phyloP scores from a whole-genome alignment of 768 basidiomycete genomes.

The Naematelia encephala region DNA sequence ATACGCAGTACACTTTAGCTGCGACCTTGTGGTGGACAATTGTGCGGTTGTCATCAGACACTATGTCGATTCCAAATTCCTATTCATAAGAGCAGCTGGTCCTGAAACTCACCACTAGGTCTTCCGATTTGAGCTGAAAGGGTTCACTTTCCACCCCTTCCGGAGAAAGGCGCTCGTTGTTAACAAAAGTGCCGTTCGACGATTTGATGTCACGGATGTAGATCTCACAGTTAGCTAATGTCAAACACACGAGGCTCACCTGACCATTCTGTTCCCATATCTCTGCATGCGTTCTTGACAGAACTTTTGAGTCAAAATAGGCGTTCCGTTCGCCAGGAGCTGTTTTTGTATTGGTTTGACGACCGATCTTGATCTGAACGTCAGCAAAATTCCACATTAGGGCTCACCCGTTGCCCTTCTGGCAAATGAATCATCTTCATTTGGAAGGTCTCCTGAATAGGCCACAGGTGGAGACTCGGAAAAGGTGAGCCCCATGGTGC shows the following conservation, averaged over 20 bases:
- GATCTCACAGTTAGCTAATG: slow-evolving; percentile 59
- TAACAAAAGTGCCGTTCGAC: slow-evolving; percentile 97
- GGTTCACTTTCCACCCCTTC: slow-evolving; percentile 90
- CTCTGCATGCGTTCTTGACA: slow-evolving; percentile 92
- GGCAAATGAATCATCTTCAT: slow-evolving; percentile 76
- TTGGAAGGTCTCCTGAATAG: slow-evolving; percentile 88
- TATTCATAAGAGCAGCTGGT: slow-evolving; percentile 47
- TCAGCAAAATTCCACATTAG: background rate
- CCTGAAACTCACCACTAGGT: slow-evolving; percentile 79
- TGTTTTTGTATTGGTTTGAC: slow-evolving; percentile 94
- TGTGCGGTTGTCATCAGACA: slow-evolving; percentile 95
- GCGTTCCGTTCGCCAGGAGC: slow-evolving; percentile 86
- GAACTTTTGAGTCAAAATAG: slow-evolving; percentile 93
- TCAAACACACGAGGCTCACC: slow-evolving; percentile 55
- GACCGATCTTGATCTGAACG: slow-evolving; percentile 75
- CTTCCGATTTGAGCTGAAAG: slow-evolving; percentile 88
- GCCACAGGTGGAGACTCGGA: slow-evolving; percentile 65
- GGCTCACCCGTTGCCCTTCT: slow-evolving; percentile 32
- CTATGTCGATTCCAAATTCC: slow-evolving; percentile 99
- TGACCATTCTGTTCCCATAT: slow-evolving; percentile 91
- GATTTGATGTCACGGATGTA: slow-evolving; percentile 98
- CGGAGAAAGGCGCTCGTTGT: slow-evolving; percentile 82
- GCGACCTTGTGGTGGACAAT: slow-evolving; percentile 99
- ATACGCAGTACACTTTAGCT: slow-evolving; percentile 84
- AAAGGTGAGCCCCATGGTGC: slow-evolving; percentile 47